Evolutionary conservation across 1,139 yeast species (phyloP).

Genomic region (Magnusiomyces tetraspermus): DNA sequence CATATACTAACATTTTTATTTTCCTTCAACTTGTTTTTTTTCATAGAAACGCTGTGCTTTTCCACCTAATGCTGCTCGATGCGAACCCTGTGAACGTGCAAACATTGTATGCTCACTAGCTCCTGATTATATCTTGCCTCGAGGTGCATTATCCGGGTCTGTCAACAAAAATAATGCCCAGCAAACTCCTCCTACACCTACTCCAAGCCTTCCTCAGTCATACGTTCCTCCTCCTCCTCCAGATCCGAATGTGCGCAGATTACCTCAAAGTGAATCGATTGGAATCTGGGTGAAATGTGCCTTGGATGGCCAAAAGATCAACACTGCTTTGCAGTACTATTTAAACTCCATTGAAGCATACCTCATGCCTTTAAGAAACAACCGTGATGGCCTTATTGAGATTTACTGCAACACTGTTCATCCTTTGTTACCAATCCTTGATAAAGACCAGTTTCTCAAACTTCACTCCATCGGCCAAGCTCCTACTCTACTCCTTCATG

Average conservation of each 20-base stretch:
- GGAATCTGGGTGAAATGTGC: constrained; percentile 34
- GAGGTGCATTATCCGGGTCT: constrained; percentile 11
- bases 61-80: constrained; percentile 24
- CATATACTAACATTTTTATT: neutral
- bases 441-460: constrained; percentile 31
- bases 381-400: constrained; percentile 31
- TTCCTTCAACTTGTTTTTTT: neutral
- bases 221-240: neutral
- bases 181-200: neutral
- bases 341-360: constrained; percentile 36
- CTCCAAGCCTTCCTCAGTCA: neutral
- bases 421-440: constrained; percentile 34
- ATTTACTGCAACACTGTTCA: constrained; percentile 35
- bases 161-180: neutral
- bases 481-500: constrained; percentile 35
- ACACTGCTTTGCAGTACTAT: constrained; percentile 29
- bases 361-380: constrained; percentile 30
- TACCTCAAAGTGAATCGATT: constrained; percentile 15
- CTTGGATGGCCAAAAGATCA: constrained; percentile 23
- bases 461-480: constrained; percentile 32
- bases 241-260: neutral
- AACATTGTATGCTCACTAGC: constrained; percentile 29
- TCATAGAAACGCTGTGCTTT: constrained; percentile 27
- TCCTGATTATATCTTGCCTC: constrained; percentile 26
- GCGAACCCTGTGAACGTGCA: constrained; percentile 29